Conservation (phyloP, 2,329 filamentous ascomycete species). For the Trichothecium roseum region DNA sequence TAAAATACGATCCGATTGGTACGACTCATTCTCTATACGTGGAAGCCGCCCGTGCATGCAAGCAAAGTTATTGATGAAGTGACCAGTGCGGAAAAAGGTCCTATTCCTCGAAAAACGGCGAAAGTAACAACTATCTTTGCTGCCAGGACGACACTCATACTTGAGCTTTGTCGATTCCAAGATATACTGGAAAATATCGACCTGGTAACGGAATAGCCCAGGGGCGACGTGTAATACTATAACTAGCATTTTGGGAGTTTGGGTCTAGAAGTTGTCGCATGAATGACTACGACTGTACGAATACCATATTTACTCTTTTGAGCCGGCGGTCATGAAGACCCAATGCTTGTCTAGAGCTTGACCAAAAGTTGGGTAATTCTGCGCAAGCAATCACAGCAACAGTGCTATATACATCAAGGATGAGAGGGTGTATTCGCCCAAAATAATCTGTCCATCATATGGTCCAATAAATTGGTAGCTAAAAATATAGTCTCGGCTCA, state of each 20-base stretch:
- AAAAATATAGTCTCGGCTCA: no score
- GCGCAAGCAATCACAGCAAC: no score
- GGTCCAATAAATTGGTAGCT: no score
- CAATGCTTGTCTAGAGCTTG: no score
- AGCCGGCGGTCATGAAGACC: background rate
- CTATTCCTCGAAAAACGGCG: slow-evolving; percentile 83
- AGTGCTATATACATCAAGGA: no score
- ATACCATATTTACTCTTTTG: background rate
- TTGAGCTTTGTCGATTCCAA: no score
- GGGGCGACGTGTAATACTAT: slow-evolving; percentile 16
- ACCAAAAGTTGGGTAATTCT: no score
- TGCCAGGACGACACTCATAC: background rate
- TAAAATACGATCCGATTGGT: slow-evolving; percentile 98
- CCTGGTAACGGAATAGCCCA: no score
- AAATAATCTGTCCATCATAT: no score
- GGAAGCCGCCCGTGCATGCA: background rate
- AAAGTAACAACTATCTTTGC: slow-evolving; percentile 33
- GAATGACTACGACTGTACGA: slow-evolving; percentile 5
- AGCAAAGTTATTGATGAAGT: slow-evolving; percentile 2
- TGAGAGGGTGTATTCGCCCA: no score
- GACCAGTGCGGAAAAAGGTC: slow-evolving; percentile 80
- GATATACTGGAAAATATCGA: no score
- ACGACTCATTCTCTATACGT: slow-evolving; percentile 12
- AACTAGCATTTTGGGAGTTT: slow-evolving; percentile 20
- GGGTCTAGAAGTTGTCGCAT: slow-evolving; percentile 7